phyloP scores from a whole-genome alignment of 202 grass and related monocot species.

The Panicum hallii region DNA sequence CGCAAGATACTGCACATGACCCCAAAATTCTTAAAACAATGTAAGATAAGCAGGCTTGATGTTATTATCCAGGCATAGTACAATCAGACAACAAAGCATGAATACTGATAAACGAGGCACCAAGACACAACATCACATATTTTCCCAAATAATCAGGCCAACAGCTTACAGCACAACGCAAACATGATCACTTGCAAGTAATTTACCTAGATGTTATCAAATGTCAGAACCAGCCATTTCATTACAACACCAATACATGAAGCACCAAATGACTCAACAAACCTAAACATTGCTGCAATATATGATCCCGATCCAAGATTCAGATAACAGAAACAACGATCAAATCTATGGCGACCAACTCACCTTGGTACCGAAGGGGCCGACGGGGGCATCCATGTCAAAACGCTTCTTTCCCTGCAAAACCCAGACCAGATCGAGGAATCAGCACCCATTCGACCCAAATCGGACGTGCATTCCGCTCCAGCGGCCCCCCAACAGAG shows the following conservation, averaged over 20 bases:
- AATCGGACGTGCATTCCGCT: constrained; percentile 32
- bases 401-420: constrained; percentile 94
- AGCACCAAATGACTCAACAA: background rate
- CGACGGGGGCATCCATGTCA: constrained; percentile 78
- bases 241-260: background rate
- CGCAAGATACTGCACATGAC: background rate
- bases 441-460: constrained; percentile 40
- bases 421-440: constrained; percentile 52
- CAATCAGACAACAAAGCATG: background rate
- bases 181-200: background rate
- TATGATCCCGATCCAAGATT: constrained; percentile 14
- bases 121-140: background rate
- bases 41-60: constrained; percentile 4
- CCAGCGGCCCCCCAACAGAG: constrained; percentile 16
- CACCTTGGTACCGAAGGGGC: constrained; percentile 97
- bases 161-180: background rate
- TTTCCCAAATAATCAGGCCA: background rate
- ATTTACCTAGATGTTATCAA: background rate
- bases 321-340: background rate
- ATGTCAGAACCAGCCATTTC: background rate
- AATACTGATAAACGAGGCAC: background rate
- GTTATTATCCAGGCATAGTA: background rate
- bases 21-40: background rate
- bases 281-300: background rate
- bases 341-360: constrained; percentile 19